Evolutionary conservation across 441 rosid species (phyloP).

Genomic region (Melastoma candidum): DNA sequence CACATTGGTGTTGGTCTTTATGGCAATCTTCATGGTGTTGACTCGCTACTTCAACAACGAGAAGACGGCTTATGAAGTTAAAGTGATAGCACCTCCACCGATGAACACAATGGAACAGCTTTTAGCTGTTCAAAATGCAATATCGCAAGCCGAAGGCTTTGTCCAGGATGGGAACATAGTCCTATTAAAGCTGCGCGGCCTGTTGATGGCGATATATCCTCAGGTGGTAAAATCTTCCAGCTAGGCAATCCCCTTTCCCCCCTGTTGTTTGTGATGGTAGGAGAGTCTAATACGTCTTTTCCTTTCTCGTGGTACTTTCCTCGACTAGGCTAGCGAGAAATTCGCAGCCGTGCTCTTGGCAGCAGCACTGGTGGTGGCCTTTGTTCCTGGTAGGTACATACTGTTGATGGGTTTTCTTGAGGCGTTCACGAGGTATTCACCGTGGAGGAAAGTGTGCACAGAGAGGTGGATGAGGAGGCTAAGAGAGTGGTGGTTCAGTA

Average conservation of each 20-base stretch:
- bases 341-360: constrained; percentile 39
- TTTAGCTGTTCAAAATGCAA: constrained; percentile 79
- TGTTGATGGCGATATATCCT: constrained; percentile 61
- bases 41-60: constrained; percentile 46
- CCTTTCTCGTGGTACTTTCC: neutral
- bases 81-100: constrained; percentile 61
- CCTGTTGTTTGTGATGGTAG: constrained; percentile 1
- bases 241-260: neutral
- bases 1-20: constrained; percentile 26
- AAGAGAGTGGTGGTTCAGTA: constrained; percentile 95
- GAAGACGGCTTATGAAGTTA: constrained; percentile 38
- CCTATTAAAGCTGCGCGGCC: constrained; percentile 75
- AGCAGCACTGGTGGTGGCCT: constrained; percentile 30
- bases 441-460: constrained; percentile 48
- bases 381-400: constrained; percentile 42
- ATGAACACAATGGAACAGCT: constrained; percentile 94
- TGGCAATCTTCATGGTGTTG: constrained; percentile 53
- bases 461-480: constrained; percentile 66
- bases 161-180: constrained; percentile 70
- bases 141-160: constrained; percentile 61
- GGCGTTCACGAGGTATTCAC: constrained; percentile 65
- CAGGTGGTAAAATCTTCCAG: constrained; percentile 33
- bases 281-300: neutral
- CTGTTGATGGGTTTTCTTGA: constrained; percentile 47
- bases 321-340: constrained; percentile 59